phyloP scores from a whole-genome alignment of 345 rosid genomes.

The Syzygium aqueum region DNA sequence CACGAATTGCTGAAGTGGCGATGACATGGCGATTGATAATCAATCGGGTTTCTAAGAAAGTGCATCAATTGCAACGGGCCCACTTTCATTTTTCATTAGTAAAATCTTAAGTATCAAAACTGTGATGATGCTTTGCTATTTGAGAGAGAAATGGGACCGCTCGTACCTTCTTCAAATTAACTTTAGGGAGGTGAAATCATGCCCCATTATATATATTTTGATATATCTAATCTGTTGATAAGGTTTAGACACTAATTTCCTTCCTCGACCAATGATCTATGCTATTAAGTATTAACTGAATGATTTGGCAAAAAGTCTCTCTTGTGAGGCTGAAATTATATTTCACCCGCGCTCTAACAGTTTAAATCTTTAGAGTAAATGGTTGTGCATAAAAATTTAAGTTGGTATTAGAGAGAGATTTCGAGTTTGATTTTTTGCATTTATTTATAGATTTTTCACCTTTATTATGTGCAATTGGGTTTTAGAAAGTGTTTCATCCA shows the following conservation, averaged over 20 bases:
- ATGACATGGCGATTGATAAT: neutral
- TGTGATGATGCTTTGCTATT: neutral
- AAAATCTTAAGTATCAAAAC: neutral
- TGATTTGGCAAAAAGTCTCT: neutral
- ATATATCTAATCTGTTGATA: neutral
- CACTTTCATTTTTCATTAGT: neutral
- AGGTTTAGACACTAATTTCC: neutral
- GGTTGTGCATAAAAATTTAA: neutral
- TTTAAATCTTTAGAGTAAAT: neutral
- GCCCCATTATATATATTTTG: neutral
- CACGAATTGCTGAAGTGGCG: neutral
- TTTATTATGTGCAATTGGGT: neutral
- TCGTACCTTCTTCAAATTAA: neutral
- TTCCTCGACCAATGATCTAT: neutral
- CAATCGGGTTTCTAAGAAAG: neutral
- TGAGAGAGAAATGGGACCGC: neutral
- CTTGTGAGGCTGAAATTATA: neutral
- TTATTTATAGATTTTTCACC: neutral
- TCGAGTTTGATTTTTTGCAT: neutral
- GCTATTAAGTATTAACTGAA: neutral
- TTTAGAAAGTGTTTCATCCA: neutral
- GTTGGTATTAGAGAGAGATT: neutral
- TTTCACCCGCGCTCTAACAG: neutral
- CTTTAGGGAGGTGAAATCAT: neutral
- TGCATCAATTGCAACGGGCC: neutral